Evolutionary conservation across 805 yeast species (phyloP).

Genomic region (Tetrapisispora namnaoensis): DNA sequence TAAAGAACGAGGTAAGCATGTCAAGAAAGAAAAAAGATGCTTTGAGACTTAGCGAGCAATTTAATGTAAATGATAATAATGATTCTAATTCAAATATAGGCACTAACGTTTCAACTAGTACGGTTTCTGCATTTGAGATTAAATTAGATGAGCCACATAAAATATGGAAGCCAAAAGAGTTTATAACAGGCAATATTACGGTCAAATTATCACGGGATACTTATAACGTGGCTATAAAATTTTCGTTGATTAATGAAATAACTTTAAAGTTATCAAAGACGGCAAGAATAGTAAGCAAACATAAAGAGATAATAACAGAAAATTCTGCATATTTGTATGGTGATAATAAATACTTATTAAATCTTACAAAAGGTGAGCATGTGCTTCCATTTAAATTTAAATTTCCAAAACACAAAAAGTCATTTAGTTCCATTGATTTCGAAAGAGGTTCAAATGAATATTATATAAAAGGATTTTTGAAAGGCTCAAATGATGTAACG

Average conservation of each 20-base stretch:
- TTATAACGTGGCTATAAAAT: constrained; percentile 38
- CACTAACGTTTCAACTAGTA: too few species aligned
- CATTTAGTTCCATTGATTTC: constrained; percentile 67
- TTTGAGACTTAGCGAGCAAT: background rate
- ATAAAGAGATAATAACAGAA: constrained; percentile 44
- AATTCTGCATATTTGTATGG: constrained; percentile 56
- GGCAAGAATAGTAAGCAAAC: constrained; percentile 43
- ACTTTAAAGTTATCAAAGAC: constrained; percentile 42
- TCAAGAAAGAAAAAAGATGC: background rate
- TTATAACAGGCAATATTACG: constrained; percentile 53
- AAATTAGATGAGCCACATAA: constrained; percentile 10
- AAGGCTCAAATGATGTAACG: constrained; percentile 14
- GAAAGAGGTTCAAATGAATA: constrained; percentile 80
- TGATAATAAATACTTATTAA: constrained; percentile 10
- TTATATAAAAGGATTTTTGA: constrained; percentile 30
- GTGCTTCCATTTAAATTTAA: constrained; percentile 77
- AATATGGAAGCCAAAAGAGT: constrained; percentile 73
- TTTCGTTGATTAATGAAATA: constrained; percentile 48
- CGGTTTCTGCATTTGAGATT: background rate
- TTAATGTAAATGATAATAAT: background rate
- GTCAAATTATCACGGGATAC: constrained; percentile 47
- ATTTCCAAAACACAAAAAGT: constrained; percentile 56
- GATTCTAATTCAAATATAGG: background rate
- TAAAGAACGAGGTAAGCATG: background rate
- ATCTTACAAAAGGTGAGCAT: constrained; percentile 72